Percentiles rank a stretch among this genome's conserved stretches.
Conservation (phyloP, 495 filamentous ascomycete genomes). For the Lentithecium fluviatile region DNA sequence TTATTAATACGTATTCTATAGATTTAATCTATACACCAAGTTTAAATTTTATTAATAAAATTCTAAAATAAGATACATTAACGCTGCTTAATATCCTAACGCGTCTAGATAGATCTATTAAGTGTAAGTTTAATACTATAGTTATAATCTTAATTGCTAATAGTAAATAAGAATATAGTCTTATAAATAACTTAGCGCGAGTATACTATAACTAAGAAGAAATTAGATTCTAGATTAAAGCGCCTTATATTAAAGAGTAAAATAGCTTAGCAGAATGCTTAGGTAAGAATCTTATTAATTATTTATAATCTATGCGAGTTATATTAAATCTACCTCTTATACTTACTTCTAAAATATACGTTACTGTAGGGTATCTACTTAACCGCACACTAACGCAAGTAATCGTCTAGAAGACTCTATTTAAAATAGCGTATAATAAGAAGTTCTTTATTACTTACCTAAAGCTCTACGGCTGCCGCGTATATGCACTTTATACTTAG, state of each 20-base stretch:
- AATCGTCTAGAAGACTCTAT: conserved; percentile 24
- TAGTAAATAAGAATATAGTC: no score
- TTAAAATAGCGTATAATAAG: conserved; percentile 2
- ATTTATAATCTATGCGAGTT: no score
- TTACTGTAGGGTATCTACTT: conserved; percentile 11
- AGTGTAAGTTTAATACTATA: no score
- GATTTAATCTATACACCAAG: background rate
- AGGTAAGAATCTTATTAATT: no score
- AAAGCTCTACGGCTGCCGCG: background rate
- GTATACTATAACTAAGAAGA: background rate
- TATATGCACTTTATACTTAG: background rate
- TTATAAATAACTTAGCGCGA: background rate
- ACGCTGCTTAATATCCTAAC: no score
- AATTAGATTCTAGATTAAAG: background rate
- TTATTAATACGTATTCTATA: background rate
- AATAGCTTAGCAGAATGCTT: background rate
- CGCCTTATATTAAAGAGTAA: background rate
- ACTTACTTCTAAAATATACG: no score
- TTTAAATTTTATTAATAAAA: background rate
- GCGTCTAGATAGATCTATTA: no score
- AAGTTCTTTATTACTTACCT: conserved; percentile 17
- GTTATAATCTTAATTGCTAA: no score
- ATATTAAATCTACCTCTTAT: no score
- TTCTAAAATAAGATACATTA: background rate
- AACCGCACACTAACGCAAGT: conserved; percentile 24